phyloP scores from a whole-genome alignment of 2,329 filamentous ascomycete genomes.

The Ophiostoma pallidulum region DNA sequence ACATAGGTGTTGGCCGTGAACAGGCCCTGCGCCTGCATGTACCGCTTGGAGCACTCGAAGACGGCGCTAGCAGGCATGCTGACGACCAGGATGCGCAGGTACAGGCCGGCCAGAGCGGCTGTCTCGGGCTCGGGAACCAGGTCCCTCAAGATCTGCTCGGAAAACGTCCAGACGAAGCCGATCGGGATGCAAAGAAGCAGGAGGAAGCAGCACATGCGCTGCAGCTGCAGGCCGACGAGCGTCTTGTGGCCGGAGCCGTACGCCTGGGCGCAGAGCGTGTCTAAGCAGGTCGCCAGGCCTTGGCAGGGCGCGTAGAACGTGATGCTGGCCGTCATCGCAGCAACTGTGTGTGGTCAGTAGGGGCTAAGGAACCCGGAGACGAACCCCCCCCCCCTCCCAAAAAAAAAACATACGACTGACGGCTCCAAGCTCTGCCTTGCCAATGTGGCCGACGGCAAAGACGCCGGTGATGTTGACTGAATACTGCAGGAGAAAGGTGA shows the following conservation, averaged over 20 bases:
- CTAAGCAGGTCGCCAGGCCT: slow-evolving; percentile 79
- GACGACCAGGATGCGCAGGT: slow-evolving; percentile 59
- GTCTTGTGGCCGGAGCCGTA: slow-evolving; percentile 87
- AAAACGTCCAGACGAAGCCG: slow-evolving; percentile 57
- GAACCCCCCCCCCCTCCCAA: no score
- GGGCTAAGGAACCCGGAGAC: neutral
- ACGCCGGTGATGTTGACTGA: slow-evolving; percentile 75
- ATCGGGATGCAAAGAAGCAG: slow-evolving; percentile 61
- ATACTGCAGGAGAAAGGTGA: slow-evolving; percentile 73
- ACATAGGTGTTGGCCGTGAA: slow-evolving; percentile 75
- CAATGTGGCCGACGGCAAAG: slow-evolving; percentile 67
- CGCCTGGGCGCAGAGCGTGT: slow-evolving; percentile 88
- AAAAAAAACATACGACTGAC: slow-evolving; percentile 39
- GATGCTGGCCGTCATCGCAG: slow-evolving; percentile 73
- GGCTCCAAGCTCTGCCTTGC: slow-evolving; percentile 59
- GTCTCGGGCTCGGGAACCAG: slow-evolving; percentile 66
- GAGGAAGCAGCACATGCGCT: slow-evolving; percentile 72
- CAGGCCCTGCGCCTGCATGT: slow-evolving; percentile 71
- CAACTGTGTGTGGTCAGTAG: slow-evolving; percentile 29
- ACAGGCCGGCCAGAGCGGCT: slow-evolving; percentile 61
- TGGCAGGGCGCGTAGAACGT: slow-evolving; percentile 69
- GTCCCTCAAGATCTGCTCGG: slow-evolving; percentile 50
- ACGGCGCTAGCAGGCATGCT: slow-evolving; percentile 67
- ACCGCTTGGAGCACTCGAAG: slow-evolving; percentile 71
- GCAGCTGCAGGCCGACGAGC: slow-evolving; percentile 74